phyloP scores from a whole-genome alignment of 352 stramenopile species.

The Globisporangium lucens region DNA sequence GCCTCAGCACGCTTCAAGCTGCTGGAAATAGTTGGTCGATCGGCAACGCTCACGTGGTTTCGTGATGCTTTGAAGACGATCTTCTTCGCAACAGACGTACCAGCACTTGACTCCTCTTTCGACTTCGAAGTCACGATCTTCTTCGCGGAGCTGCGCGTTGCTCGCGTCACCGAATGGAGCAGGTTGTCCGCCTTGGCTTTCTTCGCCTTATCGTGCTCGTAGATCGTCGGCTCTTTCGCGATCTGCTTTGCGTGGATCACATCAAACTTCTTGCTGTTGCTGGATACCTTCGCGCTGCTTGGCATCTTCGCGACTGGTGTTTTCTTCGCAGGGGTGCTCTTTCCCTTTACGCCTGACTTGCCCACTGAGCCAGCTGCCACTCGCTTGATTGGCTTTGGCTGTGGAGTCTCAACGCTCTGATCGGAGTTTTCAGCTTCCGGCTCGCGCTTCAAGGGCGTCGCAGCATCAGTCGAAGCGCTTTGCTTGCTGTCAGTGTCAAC shows the following conservation, averaged over 20 bases:
- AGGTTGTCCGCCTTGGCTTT: conserved; percentile 8
- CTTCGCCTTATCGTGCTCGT: conserved; percentile 17
- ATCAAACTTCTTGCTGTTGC: conserved; percentile 18
- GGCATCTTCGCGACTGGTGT: conserved; percentile 16
- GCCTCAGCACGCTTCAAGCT: conserved; percentile 13
- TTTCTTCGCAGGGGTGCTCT: conserved; percentile 11
- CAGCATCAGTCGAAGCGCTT: neutral
- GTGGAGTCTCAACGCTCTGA: conserved; percentile 6
- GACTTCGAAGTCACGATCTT: conserved; percentile 3
- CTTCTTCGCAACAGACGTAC: conserved; percentile 12
- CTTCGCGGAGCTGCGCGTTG: conserved; percentile 15
- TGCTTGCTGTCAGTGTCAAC: neutral
- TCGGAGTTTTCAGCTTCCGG: neutral
- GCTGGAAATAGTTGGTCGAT: conserved; percentile 19
- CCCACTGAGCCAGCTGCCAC: conserved; percentile 8
- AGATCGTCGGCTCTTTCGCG: conserved; percentile 14
- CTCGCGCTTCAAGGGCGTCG: conserved; percentile 1
- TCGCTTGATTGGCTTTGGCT: conserved; percentile 14
- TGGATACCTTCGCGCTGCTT: conserved; percentile 13
- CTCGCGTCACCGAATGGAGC: conserved; percentile 4
- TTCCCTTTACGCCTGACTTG: conserved; percentile 6
- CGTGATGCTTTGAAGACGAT: conserved; percentile 12
- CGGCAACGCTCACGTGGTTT: conserved; percentile 17
- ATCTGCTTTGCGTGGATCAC: conserved; percentile 17
- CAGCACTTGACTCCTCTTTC: conserved; percentile 1